Conservation (phyloP, 2,329 filamentous ascomycete species). For the Westerdykella ornata region DNA sequence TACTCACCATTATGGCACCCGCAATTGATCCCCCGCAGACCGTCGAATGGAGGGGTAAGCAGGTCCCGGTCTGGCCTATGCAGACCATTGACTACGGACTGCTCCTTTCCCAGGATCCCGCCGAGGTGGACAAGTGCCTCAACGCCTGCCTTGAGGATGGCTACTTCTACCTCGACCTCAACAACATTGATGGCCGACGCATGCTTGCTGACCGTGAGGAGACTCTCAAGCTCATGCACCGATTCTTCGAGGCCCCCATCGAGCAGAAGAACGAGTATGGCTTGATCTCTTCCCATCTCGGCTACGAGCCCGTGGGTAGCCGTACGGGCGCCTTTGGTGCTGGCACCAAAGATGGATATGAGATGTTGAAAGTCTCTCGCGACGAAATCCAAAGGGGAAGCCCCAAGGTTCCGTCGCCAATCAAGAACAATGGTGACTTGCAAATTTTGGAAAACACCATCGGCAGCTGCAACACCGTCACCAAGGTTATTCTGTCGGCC, state of each 20-base stretch:
- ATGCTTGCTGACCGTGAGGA: slow-evolving; percentile 50
- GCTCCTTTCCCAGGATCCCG: slow-evolving; percentile 50
- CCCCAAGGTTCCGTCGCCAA: slow-evolving; percentile 16
- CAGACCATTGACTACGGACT: slow-evolving; percentile 48
- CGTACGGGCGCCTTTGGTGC: slow-evolving; percentile 26
- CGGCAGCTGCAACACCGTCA: slow-evolving; percentile 25
- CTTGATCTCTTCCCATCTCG: slow-evolving; percentile 49
- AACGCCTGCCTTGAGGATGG: slow-evolving; percentile 47
- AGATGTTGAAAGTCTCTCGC: slow-evolving; percentile 31
- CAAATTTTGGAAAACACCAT: slow-evolving; percentile 23
- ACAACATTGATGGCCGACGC: slow-evolving; percentile 48
- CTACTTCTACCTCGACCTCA: slow-evolving; percentile 52
- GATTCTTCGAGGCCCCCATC: slow-evolving; percentile 49
- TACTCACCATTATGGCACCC: slow-evolving; percentile 19
- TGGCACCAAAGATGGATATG: slow-evolving; percentile 27
- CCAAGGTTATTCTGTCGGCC: slow-evolving; percentile 43
- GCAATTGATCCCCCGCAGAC: slow-evolving; percentile 15
- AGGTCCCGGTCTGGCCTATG: slow-evolving; percentile 25
- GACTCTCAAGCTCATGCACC: slow-evolving; percentile 50
- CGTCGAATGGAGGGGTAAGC: slow-evolving; percentile 29
- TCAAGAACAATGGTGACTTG: slow-evolving; percentile 27
- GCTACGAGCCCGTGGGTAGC: slow-evolving; percentile 29
- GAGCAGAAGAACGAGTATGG: slow-evolving; percentile 54
- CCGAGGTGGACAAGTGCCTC: slow-evolving; percentile 48
- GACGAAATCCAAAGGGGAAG: slow-evolving; percentile 28